phyloP scores from a whole-genome alignment of 345 rosid species.

The Arabidopsis arenosa region DNA sequence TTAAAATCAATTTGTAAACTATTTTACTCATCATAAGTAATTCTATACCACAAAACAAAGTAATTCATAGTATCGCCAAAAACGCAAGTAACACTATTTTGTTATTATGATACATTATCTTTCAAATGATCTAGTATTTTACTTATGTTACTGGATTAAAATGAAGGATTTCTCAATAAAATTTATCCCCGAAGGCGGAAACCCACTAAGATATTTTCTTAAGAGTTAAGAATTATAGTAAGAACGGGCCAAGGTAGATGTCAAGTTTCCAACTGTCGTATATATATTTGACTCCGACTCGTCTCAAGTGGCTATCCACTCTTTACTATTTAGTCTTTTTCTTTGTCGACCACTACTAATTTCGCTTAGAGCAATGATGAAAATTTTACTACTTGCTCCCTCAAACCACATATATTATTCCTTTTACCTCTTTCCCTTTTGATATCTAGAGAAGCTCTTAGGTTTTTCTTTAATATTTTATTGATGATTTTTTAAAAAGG shows the following conservation, averaged over 20 bases:
- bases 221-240: conserved; percentile 15
- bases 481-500: too few relatives aligned
- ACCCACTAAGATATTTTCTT: not conserved
- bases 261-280: conserved; percentile 14
- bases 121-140: not conserved
- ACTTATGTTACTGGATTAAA: not conserved
- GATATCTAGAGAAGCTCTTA: not conserved
- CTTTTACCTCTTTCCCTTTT: not conserved
- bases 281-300: conserved; percentile 21
- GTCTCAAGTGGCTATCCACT: conserved; percentile 34
- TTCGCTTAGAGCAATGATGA: not conserved
- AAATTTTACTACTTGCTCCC: not conserved
- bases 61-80: not conserved
- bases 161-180: not conserved
- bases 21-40: not conserved
- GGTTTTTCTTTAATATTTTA: too few relatives aligned
- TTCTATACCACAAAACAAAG: not conserved
- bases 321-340: conserved; percentile 25
- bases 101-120: not conserved
- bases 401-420: not conserved
- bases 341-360: conserved; percentile 38
- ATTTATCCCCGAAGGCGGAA: not conserved
- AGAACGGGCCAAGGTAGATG: conserved; percentile 28
- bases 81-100: not conserved
- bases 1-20: not conserved